phyloP scores from a whole-genome alignment of 1,284 basidiomycete species.

The Melampsora americana region DNA sequence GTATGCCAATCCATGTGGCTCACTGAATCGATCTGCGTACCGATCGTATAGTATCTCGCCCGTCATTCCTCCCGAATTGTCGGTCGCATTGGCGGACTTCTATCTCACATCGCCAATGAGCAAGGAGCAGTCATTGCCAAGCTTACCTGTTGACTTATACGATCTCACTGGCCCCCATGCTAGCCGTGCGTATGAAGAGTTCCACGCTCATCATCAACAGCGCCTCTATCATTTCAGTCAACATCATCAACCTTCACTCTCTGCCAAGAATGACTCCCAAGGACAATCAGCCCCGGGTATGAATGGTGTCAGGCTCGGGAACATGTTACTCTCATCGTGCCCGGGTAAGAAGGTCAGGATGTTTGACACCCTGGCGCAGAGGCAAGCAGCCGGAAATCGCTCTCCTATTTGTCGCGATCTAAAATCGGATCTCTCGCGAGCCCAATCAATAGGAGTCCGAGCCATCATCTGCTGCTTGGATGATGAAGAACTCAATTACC shows the following conservation, averaged over 20 bases:
- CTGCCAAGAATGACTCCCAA: background rate
- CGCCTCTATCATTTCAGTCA: background rate
- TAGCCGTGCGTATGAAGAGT: background rate
- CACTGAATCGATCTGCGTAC: background rate
- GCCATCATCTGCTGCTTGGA: slow-evolving; percentile 85
- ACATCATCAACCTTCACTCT: background rate
- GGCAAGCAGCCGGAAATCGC: slow-evolving; percentile 62
- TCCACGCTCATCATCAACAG: slow-evolving; percentile 25
- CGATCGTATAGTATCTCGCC: slow-evolving; percentile 33
- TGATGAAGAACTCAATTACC: slow-evolving; percentile 74
- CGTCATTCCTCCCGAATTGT: slow-evolving; percentile 30
- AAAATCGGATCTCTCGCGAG: slow-evolving; percentile 69
- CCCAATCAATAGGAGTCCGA: slow-evolving; percentile 70
- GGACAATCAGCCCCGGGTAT: background rate
- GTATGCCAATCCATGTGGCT: background rate
- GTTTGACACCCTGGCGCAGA: slow-evolving; percentile 48
- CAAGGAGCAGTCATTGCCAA: background rate
- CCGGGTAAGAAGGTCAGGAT: slow-evolving; percentile 95
- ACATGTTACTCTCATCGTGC: slow-evolving; percentile 83
- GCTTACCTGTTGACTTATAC: slow-evolving; percentile 27
- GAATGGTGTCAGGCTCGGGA: slow-evolving; percentile 63
- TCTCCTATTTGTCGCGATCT: slow-evolving; percentile 81
- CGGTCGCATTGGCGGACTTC: background rate
- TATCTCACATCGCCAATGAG: slow-evolving; percentile 1
- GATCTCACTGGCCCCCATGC: slow-evolving; percentile 27